phyloP scores from a whole-genome alignment of 768 basidiomycete genomes.

The Pulveroboletus sp. region DNA sequence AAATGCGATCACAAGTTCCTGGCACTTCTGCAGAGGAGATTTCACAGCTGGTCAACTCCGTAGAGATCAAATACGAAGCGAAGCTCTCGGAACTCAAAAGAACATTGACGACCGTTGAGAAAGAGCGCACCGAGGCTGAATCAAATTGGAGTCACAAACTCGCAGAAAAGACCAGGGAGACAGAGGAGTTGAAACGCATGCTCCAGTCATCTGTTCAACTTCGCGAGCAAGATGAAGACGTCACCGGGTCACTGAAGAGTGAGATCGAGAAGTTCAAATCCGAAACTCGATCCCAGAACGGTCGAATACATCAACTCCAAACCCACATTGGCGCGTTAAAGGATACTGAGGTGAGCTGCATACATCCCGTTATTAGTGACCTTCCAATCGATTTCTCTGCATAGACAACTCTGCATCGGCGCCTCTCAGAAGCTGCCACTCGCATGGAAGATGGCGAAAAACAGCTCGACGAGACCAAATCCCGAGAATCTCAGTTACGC shows the following conservation, averaged over 20 bases:
- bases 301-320: slow-evolving; percentile 54
- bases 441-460: slow-evolving; percentile 55
- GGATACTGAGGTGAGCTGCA: slow-evolving; percentile 60
- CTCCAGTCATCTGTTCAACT: slow-evolving; percentile 56
- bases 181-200: slow-evolving; percentile 63
- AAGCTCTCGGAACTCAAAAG: slow-evolving; percentile 68
- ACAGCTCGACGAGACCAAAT: slow-evolving; percentile 68
- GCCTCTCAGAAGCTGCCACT: slow-evolving; percentile 44
- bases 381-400: slow-evolving; percentile 9
- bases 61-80: slow-evolving; percentile 73
- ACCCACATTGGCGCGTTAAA: slow-evolving; percentile 44
- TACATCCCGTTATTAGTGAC: neutral
- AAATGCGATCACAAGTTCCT: slow-evolving; percentile 40
- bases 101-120: slow-evolving; percentile 62
- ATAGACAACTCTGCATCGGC: slow-evolving; percentile 43
- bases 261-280: slow-evolving; percentile 52
- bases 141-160: slow-evolving; percentile 87
- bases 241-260: slow-evolving; percentile 45
- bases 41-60: slow-evolving; percentile 66
- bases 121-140: slow-evolving; percentile 82
- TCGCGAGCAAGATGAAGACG: slow-evolving; percentile 55
- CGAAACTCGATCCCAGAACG: slow-evolving; percentile 45
- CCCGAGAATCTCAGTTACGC: slow-evolving; percentile 65
- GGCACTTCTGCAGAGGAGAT: slow-evolving; percentile 57
- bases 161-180: slow-evolving; percentile 69